Base-by-base conservation (phyloP, 768 basidiomycete genomes). In the Podaxis pistillaris region DNA sequence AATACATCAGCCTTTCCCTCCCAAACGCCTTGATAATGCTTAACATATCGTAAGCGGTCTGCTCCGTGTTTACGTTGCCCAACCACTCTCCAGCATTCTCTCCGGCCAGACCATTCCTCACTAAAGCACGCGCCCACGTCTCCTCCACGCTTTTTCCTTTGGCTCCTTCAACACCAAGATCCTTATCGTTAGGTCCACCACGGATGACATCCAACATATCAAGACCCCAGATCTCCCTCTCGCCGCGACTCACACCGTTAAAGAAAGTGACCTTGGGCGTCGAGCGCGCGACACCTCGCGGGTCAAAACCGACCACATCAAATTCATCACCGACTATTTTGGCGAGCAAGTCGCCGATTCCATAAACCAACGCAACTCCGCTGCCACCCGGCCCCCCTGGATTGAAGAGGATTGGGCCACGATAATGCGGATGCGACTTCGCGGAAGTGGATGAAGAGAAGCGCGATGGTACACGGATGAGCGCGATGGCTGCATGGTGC, bases 301-400 rank as follows among this genome's bases (percentile, higher is more conserved):
- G 80, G 65, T 83, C 82, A 63, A 82, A 82, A 2, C 79, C 74
- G 11, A 83, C 72, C 3, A 82, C 64, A 57, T 83, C 80, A 63
- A 79, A 83, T 49, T 75, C 70, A 19, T 77, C 74, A 3, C 82
- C 81, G 6, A 83, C 50, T 13, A 79, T 65, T 1, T 58, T 37
- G 8, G 70, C 67, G 11, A 82, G 56, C 1, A 57, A 36, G 9
- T 67, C 61, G 1, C 75, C 80, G 0, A 41, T 2, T 3, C 15
- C n/a, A 4, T 66, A 28, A 24, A 77, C 64, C 0, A 74, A 24
- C 3, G 70, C 67, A 5, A 81, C 75, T 3, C 82, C 81, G 61
- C 78, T 78, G 2, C 76, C 78, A 7, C 81, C 82, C 1, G 81
- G 82, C 0, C 82, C 81, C n/a, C 81, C 79, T 1, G 80, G 81